Conservation (phyloP, 2,329 filamentous ascomycete genomes). For the Fusarium abutilonis region DNA sequence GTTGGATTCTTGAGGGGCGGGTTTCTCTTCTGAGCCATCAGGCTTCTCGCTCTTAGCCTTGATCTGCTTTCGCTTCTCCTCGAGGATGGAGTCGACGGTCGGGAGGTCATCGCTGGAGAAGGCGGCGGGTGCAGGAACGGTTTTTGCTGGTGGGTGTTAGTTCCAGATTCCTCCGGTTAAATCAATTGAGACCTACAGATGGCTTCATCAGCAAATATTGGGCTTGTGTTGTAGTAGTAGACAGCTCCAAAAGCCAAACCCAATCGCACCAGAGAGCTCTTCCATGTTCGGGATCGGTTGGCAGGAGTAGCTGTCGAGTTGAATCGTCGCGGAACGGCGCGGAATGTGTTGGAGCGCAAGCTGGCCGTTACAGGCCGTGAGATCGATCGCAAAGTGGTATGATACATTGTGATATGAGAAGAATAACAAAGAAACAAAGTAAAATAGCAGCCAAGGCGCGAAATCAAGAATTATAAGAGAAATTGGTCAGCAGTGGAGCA, state of each 20-base stretch:
- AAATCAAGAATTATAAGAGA: slow-evolving; percentile 23
- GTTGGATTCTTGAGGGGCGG: slow-evolving; percentile 44
- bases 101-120: slow-evolving; percentile 67
- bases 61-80: slow-evolving; percentile 67
- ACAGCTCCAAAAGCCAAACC: slow-evolving; percentile 78
- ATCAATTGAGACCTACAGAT: slow-evolving; percentile 65
- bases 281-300: slow-evolving; percentile 81
- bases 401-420: slow-evolving; percentile 57
- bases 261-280: slow-evolving; percentile 77
- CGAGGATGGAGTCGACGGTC: slow-evolving; percentile 74
- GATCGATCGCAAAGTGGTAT: slow-evolving; percentile 60
- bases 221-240: slow-evolving; percentile 95
- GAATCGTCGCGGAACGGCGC: slow-evolving; percentile 59
- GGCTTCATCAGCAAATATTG: slow-evolving; percentile 85
- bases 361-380: slow-evolving; percentile 57
- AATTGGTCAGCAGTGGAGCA: slow-evolving; percentile 43
- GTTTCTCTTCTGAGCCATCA: slow-evolving; percentile 27
- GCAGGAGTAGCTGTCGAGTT: slow-evolving; percentile 64
- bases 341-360: slow-evolving; percentile 53
- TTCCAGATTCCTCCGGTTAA: not conserved
- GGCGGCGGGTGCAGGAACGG: slow-evolving; percentile 57
- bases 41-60: slow-evolving; percentile 46
- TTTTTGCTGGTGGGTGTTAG: slow-evolving; percentile 42
- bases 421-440: slow-evolving; percentile 13
- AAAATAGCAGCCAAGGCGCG: not conserved